Evolutionary conservation across 345 rosid genomes (phyloP).

Genomic region (Garcia nutans): DNA sequence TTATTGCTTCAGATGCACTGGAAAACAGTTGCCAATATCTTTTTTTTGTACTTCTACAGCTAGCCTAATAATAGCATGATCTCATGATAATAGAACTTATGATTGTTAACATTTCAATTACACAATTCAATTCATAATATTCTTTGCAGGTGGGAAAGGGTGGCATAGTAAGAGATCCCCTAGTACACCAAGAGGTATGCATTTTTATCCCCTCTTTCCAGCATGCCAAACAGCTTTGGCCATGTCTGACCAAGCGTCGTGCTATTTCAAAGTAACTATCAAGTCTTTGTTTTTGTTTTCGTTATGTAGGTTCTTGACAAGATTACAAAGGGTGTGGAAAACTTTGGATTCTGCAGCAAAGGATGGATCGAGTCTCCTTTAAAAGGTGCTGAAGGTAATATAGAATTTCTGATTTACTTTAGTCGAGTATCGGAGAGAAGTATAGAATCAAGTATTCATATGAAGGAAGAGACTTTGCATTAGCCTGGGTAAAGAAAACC

Average conservation of each 20-base stretch:
- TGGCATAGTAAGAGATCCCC: slow-evolving; percentile 93
- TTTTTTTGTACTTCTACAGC: background rate
- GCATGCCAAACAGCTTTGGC: background rate
- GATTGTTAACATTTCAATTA: background rate
- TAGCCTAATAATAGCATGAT: background rate
- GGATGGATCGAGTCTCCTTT: slow-evolving; percentile 91
- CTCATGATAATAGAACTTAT: background rate
- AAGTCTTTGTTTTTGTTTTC: background rate
- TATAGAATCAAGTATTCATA: slow-evolving; percentile 1
- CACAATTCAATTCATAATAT: background rate
- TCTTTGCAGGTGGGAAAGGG: slow-evolving; percentile 76
- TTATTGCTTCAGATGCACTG: background rate
- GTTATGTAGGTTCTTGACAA: slow-evolving; percentile 66
- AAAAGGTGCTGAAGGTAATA: slow-evolving; percentile 90
- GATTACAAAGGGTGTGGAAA: slow-evolving; percentile 72
- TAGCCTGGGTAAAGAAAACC: background rate
- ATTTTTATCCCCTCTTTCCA: background rate
- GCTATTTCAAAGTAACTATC: background rate
- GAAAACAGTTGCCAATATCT: background rate
- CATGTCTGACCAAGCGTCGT: background rate
- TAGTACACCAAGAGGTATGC: slow-evolving; percentile 81
- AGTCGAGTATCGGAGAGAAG: slow-evolving; percentile 36
- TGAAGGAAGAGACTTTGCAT: background rate
- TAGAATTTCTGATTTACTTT: slow-evolving; percentile 81
- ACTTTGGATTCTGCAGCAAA: slow-evolving; percentile 60